Conservation (phyloP, 192 early-diverging fungal species). For the Linnemannia exigua region DNA sequence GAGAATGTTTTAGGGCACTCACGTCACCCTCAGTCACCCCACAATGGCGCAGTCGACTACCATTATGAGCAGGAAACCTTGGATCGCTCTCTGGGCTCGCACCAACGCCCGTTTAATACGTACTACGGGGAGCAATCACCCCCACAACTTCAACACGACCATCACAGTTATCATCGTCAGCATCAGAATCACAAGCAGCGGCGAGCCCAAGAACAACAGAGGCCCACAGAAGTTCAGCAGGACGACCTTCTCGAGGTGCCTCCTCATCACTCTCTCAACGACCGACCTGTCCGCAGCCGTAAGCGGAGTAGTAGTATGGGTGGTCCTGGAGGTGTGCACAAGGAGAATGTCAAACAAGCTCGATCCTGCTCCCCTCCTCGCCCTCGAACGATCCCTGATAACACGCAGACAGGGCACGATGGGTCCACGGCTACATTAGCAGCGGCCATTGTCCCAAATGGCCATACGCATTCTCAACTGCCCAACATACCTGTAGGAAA, state of each 20-base stretch:
- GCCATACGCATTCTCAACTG: constrained; percentile 2
- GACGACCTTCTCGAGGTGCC: background rate
- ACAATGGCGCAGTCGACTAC: background rate
- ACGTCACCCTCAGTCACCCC: background rate
- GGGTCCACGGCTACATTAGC: background rate
- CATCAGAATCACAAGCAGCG: background rate
- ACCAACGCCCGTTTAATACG: background rate
- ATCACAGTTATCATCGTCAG: background rate
- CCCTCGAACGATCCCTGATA: constrained; percentile 8
- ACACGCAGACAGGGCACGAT: background rate
- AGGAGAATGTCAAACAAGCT: constrained; percentile 23
- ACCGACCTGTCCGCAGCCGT: background rate
- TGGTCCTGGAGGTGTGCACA: constrained; percentile 17
- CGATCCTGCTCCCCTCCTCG: constrained; percentile 27
- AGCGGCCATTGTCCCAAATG: background rate
- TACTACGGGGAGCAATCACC: background rate
- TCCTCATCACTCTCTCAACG: background rate
- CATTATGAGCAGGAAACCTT: background rate
- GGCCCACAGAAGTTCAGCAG: background rate
- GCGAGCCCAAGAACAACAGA: background rate
- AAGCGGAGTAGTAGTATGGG: constrained; percentile 32
- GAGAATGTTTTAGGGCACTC: background rate
- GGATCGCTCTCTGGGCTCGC: background rate
- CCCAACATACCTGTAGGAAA: background rate
- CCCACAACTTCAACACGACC: background rate